Conservation (phyloP, 108 stramenopile genomes). For the Aurantiochytrium sp. region DNA sequence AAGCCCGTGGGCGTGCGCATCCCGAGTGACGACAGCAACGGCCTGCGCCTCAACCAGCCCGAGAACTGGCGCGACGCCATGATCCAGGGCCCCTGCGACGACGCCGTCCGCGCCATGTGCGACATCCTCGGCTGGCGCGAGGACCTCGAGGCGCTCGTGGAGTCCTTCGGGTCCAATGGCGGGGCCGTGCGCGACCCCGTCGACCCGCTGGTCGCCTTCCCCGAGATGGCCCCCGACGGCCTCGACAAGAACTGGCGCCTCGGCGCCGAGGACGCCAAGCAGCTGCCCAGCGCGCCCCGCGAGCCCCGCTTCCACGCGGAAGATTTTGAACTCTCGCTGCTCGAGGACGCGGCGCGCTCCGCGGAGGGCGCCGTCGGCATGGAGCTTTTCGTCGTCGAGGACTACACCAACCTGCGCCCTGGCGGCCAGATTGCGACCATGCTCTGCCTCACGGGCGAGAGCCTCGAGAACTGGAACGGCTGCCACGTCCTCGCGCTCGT, state of each 20-base stretch:
- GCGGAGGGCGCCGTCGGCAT: neutral
- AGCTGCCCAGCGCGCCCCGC: neutral
- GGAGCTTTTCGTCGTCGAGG: neutral
- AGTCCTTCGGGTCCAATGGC: neutral
- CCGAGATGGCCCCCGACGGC: neutral
- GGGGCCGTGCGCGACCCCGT: neutral
- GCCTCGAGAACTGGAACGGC: neutral
- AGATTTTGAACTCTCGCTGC: neutral
- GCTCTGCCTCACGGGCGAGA: slow-evolving; percentile 20
- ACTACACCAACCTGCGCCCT: neutral
- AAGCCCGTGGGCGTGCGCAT: slow-evolving; percentile 33
- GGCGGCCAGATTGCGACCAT: neutral
- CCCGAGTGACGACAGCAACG: neutral
- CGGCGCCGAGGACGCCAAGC: neutral
- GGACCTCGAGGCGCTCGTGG: slow-evolving; percentile 33
- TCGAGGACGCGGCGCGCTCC: neutral
- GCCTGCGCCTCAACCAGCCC: slow-evolving; percentile 35
- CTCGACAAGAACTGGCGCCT: slow-evolving; percentile 7
- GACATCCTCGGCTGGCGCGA: slow-evolving; percentile 29
- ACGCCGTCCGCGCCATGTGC: neutral
- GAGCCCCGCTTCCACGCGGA: neutral
- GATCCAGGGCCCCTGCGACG: slow-evolving; percentile 74
- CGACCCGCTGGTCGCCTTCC: neutral
- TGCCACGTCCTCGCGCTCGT: neutral
- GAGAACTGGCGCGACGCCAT: slow-evolving; percentile 66